These are phyloP conservation scores for Paraglomus brasilianum DNA, from an alignment of 192 early-diverging fungal genomes.

Conservation along the genomic window DNA sequence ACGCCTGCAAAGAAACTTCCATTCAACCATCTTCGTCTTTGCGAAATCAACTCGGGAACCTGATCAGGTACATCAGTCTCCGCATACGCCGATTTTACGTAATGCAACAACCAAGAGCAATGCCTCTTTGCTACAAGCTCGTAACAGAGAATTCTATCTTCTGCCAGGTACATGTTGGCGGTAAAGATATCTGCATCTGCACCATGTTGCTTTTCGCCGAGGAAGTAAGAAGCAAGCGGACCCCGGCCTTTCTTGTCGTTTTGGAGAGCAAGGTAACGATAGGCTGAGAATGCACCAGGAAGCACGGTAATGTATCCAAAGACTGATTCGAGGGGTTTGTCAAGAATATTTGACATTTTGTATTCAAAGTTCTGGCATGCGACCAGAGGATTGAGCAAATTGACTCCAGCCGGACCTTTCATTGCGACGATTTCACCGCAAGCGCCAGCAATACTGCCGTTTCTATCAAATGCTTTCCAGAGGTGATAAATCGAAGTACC, in stretches of 20 bases:
- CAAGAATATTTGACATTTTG: constrained; percentile 95
- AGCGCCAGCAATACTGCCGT: constrained; percentile 81
- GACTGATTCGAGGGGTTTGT: constrained; percentile 93
- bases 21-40: constrained; percentile 92
- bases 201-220: constrained; percentile 87
- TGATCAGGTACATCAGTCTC: constrained; percentile 89
- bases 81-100: constrained; percentile 85
- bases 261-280: constrained; percentile 81
- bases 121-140: constrained; percentile 85
- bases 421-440: constrained; percentile 93
- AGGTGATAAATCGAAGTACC: constrained; percentile 83
- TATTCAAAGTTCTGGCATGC: constrained; percentile 98
- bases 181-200: constrained; percentile 72
- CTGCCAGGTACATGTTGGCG: constrained; percentile 90
- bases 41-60: constrained; percentile 85
- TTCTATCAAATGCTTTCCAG: constrained; percentile 83
- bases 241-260: constrained; percentile 59
- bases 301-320: constrained; percentile 96
- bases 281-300: constrained; percentile 93
- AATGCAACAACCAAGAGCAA: constrained; percentile 76
- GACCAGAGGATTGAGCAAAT: constrained; percentile 81
- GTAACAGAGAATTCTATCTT: constrained; percentile 93
- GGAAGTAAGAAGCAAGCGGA: constrained; percentile 82
- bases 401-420: constrained; percentile 68
- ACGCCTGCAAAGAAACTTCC: constrained; percentile 91